Conservation (phyloP, 768 basidiomycete genomes). For the Pulveroboletus frians region DNA sequence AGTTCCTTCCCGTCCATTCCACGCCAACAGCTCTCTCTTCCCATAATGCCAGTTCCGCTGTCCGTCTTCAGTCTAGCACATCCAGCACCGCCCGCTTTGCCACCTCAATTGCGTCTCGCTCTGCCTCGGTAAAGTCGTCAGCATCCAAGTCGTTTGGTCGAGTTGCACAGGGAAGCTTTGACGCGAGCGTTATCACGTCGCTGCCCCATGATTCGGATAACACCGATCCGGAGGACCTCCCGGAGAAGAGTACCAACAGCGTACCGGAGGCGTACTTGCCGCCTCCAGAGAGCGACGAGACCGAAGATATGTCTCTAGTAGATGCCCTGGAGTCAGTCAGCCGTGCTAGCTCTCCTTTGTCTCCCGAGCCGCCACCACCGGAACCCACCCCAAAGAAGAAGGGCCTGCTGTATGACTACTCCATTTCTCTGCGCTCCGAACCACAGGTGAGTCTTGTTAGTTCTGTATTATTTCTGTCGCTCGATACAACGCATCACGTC, state of each 20-base stretch:
- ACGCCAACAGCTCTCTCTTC: slow-evolving; percentile 54
- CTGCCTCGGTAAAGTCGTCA: slow-evolving; percentile 30
- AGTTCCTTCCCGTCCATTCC: slow-evolving; percentile 56
- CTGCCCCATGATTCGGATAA: slow-evolving; percentile 36
- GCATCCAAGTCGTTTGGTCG: slow-evolving; percentile 34
- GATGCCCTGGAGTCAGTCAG: slow-evolving; percentile 57
- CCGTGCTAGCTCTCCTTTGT: slow-evolving; percentile 45
- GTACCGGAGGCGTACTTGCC: slow-evolving; percentile 52
- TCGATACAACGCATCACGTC: neutral
- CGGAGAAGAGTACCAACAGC: slow-evolving; percentile 43
- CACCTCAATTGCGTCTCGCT: slow-evolving; percentile 46
- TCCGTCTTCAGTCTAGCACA: slow-evolving; percentile 49
- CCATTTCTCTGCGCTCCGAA: slow-evolving; percentile 56
- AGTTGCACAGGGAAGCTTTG: slow-evolving; percentile 47
- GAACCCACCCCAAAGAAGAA: slow-evolving; percentile 51
- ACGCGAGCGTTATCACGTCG: slow-evolving; percentile 54
- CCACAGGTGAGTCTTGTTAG: slow-evolving; percentile 41
- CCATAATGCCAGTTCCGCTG: slow-evolving; percentile 45
- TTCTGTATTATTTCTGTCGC: neutral
- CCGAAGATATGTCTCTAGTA: slow-evolving; percentile 45
- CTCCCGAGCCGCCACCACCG: slow-evolving; percentile 32
- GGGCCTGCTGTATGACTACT: slow-evolving; percentile 42
- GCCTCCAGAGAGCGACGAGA: slow-evolving; percentile 40
- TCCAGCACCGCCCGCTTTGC: slow-evolving; percentile 47
- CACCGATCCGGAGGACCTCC: slow-evolving; percentile 35